Percentiles rank a stretch among this genome's conserved stretches.
phyloP scores from a whole-genome alignment of 345 rosid species.

The Syzygium aromaticum region DNA sequence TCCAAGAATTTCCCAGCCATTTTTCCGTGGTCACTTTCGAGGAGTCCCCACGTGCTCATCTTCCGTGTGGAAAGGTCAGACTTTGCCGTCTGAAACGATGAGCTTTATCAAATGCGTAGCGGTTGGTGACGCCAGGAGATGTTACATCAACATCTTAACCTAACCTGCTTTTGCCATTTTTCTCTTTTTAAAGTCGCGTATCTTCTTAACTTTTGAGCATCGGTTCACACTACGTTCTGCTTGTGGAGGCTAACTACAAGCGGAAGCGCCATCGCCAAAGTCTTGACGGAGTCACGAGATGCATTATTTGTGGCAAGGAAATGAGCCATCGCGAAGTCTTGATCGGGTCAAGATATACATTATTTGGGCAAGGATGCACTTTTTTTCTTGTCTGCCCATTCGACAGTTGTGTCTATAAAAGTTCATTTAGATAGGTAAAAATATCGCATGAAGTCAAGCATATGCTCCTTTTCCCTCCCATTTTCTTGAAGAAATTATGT shows the following conservation, averaged over 20 bases:
- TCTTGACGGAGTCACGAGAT: not conserved
- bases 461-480: not conserved
- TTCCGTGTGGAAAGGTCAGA: not conserved
- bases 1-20: not conserved
- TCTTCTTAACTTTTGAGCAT: not conserved
- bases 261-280: not conserved
- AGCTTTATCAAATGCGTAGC: not conserved
- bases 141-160: not conserved
- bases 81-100: not conserved
- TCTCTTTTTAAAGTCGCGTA: not conserved
- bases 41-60: not conserved
- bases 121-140: accelerated
- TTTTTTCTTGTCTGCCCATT: not conserved
- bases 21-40: not conserved
- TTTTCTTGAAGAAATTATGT: not conserved
- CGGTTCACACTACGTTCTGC: not conserved
- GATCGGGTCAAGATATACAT: not conserved
- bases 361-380: not conserved
- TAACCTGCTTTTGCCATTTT: not conserved
- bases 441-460: not conserved
- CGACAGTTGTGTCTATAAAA: not conserved
- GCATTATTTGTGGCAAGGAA: not conserved
- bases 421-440: not conserved
- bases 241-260: not conserved
- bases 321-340: not conserved